Evolutionary conservation across 768 basidiomycete species (phyloP).

Genomic region (Saitozyma sp.): DNA sequence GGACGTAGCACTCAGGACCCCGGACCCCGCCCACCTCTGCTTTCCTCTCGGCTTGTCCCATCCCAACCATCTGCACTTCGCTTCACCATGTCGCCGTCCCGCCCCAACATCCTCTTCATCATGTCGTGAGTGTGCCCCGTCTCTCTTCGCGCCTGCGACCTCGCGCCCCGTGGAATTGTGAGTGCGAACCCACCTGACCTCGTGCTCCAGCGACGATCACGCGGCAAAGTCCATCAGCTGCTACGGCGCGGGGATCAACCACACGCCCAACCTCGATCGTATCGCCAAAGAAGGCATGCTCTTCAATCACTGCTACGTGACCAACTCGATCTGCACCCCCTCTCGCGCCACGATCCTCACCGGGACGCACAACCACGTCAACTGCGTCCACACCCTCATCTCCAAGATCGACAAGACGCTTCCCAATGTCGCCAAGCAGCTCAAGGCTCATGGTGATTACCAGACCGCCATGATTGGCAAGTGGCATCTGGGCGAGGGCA

Average conservation of each 20-base stretch:
- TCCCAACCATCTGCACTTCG: too few species aligned
- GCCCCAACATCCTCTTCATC: conserved; percentile 14
- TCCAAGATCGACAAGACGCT: conserved; percentile 5
- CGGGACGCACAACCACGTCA: conserved; percentile 11
- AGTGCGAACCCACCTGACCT: too few species aligned
- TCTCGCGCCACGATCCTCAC: conserved; percentile 14
- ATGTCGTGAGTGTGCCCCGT: conserved; percentile 3
- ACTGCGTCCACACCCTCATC: not conserved
- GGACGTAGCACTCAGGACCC: too few species aligned
- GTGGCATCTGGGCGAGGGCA: conserved; percentile 38
- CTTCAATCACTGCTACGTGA: conserved; percentile 23
- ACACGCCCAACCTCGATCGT: conserved; percentile 29
- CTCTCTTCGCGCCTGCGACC: too few species aligned
- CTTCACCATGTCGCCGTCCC: not conserved
- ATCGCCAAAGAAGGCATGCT: conserved; percentile 22
- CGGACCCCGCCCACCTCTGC: too few species aligned
- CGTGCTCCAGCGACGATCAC: conserved; percentile 6
- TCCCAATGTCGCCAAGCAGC: conserved; percentile 29
- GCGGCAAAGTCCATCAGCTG: conserved; percentile 6
- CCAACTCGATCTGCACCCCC: conserved; percentile 11
- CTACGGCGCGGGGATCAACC: conserved; percentile 10
- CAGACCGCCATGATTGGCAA: conserved; percentile 28
- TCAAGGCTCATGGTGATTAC: conserved; percentile 28
- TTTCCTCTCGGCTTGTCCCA: too few species aligned
- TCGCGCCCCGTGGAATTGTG: too few species aligned